These are phyloP conservation scores for Xylariaceae sp. DNA, from an alignment of 2,329 filamentous ascomycete genomes.

Conservation along the genomic window DNA sequence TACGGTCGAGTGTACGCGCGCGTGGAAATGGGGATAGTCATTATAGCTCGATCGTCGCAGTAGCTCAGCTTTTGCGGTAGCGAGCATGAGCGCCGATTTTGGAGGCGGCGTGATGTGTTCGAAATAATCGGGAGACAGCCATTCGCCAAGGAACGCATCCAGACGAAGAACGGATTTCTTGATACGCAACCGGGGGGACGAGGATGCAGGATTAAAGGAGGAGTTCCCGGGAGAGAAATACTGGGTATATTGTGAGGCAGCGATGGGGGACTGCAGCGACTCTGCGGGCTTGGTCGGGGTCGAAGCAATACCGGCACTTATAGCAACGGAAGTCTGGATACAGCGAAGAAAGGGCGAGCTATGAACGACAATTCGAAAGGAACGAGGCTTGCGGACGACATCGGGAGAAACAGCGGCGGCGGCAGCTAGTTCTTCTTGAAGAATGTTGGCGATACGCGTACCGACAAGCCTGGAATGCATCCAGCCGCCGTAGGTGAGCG, in stretches of 20 bases:
- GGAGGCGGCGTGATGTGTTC: constrained; percentile 88
- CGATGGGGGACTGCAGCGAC: constrained; percentile 24
- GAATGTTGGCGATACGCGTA: constrained; percentile 71
- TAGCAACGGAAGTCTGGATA: constrained; percentile 83
- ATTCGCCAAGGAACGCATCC: constrained; percentile 92
- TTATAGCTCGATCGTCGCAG: constrained; percentile 68
- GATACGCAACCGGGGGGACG: constrained; percentile 27
- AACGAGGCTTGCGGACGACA: constrained; percentile 47
- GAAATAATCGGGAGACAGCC: constrained; percentile 90
- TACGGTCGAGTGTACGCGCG: constrained; percentile 24
- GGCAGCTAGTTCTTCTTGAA: constrained; percentile 38
- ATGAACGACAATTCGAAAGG: constrained; percentile 79
- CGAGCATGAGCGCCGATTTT: constrained; percentile 78
- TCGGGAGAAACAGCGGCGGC: constrained; percentile 28
- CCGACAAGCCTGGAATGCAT: constrained; percentile 78
- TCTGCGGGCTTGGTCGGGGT: constrained; percentile 35
- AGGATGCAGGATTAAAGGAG: constrained; percentile 14
- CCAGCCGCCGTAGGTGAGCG: constrained; percentile 92
- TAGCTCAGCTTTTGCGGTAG: constrained; percentile 80
- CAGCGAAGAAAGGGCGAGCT: constrained; percentile 92
- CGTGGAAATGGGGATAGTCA: constrained; percentile 39
- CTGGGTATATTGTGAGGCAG: constrained; percentile 21
- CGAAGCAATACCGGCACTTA: constrained; percentile 77
- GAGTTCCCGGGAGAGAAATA: constrained; percentile 21
- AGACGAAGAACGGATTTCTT: constrained; percentile 66